Conservation (phyloP, 164 flowering plant genomes). For the Nelumbo lutea region DNA sequence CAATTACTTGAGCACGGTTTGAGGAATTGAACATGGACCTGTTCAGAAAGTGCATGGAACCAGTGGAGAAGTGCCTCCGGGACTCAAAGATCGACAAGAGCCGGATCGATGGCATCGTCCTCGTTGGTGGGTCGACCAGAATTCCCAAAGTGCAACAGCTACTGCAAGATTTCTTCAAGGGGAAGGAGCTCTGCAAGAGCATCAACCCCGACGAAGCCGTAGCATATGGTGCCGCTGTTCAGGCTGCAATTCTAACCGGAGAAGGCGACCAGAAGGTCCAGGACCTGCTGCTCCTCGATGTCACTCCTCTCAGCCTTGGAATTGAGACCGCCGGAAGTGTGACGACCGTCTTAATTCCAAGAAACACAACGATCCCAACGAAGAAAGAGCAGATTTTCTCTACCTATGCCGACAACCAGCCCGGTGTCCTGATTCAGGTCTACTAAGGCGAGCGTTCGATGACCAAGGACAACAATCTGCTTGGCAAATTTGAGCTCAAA, state of each 20-base stretch:
- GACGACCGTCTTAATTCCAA: not conserved
- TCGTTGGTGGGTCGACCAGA: slow-evolving; percentile 3
- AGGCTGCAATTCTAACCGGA: not conserved
- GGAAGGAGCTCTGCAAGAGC: not conserved
- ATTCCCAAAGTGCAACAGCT: not conserved
- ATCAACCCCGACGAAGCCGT: not conserved
- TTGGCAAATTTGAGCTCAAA: not conserved
- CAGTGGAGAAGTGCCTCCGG: not conserved
- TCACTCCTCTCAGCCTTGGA: not conserved
- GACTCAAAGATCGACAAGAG: not conserved
- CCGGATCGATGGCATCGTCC: not conserved
- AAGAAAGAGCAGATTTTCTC: slow-evolving; percentile 3
- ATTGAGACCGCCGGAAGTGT: not conserved
- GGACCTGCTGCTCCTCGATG: not conserved
- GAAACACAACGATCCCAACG: not conserved
- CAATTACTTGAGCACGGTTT: not conserved
- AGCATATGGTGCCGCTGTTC: slow-evolving; percentile 1
- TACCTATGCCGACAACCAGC: not conserved
- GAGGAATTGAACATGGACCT: slow-evolving; percentile 1
- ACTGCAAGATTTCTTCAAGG: not conserved
- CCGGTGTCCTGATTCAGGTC: slow-evolving; percentile 1
- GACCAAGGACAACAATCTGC: not conserved
- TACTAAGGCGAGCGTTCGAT: not conserved
- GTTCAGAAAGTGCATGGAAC: not conserved
- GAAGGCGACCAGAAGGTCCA: not conserved